These are phyloP conservation scores for Serendipita indica DNA, from an alignment of 768 basidiomycete species.

Conservation along the genomic window DNA sequence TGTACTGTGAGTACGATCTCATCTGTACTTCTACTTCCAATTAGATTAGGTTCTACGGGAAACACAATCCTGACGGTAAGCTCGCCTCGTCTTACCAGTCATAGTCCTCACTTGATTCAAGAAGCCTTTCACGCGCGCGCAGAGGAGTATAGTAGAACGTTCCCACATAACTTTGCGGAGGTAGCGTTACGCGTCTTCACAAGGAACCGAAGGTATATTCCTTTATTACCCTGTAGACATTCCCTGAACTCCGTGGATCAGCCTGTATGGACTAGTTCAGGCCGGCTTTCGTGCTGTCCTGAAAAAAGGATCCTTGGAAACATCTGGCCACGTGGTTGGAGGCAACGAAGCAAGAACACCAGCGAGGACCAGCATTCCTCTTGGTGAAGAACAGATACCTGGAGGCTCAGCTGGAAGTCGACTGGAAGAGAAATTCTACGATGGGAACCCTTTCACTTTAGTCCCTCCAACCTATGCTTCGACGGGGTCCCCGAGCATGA, in stretches of 20 bases:
- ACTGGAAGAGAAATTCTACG: too few species aligned
- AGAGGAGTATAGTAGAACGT: constrained; percentile 49
- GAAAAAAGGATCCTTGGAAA: constrained; percentile 6
- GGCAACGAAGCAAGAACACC: neutral
- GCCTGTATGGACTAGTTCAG: constrained; percentile 49
- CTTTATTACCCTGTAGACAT: neutral
- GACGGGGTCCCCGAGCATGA: too few species aligned
- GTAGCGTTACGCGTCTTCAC: constrained; percentile 56
- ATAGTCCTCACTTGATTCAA: constrained; percentile 18
- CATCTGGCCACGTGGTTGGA: neutral
- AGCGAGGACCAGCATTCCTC: neutral
- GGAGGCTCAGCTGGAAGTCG: neutral
- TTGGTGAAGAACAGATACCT: neutral
- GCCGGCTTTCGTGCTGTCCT: constrained; percentile 43
- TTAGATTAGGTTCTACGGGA: constrained; percentile 55
- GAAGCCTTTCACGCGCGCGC: constrained; percentile 28
- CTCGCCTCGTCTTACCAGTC: constrained; percentile 10
- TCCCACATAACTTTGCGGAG: constrained; percentile 55
- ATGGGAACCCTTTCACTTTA: neutral
- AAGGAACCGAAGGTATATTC: constrained; percentile 34
- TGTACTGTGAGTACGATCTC: neutral
- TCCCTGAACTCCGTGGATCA: constrained; percentile 13
- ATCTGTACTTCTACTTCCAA: neutral
- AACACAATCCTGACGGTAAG: constrained; percentile 43
- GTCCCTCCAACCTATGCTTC: neutral